Evolutionary conservation across 1,284 basidiomycete species (phyloP), one percentile per base, ranked within the genome.

Genomic region (Mycena sp.): DNA sequence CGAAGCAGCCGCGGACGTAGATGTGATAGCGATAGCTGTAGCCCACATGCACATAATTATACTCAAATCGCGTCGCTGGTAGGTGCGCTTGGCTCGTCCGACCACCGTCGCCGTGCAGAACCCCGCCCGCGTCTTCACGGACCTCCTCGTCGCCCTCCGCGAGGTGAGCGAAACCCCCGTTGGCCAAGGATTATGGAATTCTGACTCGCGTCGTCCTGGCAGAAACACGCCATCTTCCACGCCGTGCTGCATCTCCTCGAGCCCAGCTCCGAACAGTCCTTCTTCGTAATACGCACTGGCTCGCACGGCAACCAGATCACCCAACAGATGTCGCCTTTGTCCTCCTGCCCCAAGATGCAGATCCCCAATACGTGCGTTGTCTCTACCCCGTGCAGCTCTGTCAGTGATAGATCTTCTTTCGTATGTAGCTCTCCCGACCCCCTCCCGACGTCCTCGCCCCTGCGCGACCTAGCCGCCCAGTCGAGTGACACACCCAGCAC

Each of bases 241-340:
- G n/a, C 44, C 26, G 67, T 76, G 14, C 23, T 69, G 16, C 73
- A 76, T 60, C 4, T 75, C 40, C 70, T 68, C 26, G 72, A 74
- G 32, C 67, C 70, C 19, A 26, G 28, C 16, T 70, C 74, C 16
- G 66, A 72, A 40, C 73, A 75, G 54, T 75, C 73, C 2, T 76
- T 76, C 63, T 72, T 76, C 51, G 66, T 73, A 75, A 75, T 58
- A 50, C 38, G 17, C 60, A 64, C 17, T 54, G 68, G n/a, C 17
- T 43, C 14, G 28, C n/a, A n/a, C 19, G n/a, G 21, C 21, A 10
- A 35, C 19, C 45, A 4, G 19, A 11, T 16, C 12, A n/a, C n/a
- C n/a, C n/a, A n/a, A n/a, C 28, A 29, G 46, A 55, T 40, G 50
- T 61, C 0, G 17, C 16, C 7, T 64, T 64, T 32, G 23, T 64